Evolutionary conservation across 2,329 filamentous ascomycete genomes (phyloP).

Genomic region (Grosmannia penicillata): DNA sequence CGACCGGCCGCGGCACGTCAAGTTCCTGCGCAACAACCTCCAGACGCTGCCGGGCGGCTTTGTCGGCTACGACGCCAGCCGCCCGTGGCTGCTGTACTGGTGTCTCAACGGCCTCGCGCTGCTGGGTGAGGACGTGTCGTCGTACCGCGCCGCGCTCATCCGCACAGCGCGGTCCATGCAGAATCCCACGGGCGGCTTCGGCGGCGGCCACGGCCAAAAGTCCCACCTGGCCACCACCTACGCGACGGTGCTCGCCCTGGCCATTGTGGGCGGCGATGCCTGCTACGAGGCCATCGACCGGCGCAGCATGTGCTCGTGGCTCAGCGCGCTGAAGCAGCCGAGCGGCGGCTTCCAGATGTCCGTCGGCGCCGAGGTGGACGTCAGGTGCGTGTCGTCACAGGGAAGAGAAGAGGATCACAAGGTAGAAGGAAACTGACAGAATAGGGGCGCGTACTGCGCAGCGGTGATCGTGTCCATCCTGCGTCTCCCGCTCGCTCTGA

Average conservation of each 20-base stretch:
- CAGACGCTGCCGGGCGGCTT: constrained; percentile 53
- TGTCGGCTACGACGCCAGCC: constrained; percentile 65
- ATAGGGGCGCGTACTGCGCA: constrained; percentile 80
- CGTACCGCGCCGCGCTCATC: constrained; percentile 55
- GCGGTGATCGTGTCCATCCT: constrained; percentile 72
- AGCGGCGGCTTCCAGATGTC: constrained; percentile 85
- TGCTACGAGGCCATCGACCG: constrained; percentile 62
- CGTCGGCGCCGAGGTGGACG: constrained; percentile 78
- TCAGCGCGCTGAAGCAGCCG: constrained; percentile 71
- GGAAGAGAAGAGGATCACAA: not conserved
- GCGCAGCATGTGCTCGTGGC: constrained; percentile 77
- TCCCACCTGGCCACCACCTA: constrained; percentile 86
- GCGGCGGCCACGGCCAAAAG: constrained; percentile 80
- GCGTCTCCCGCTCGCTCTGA: constrained; percentile 63
- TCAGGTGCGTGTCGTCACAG: constrained; percentile 46
- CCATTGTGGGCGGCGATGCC: constrained; percentile 60
- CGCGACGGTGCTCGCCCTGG: constrained; percentile 64
- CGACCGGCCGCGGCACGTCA: constrained; percentile 45
- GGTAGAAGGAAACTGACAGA: not conserved
- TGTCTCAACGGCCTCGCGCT: constrained; percentile 59
- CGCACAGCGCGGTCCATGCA: constrained; percentile 70
- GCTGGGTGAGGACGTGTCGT: constrained; percentile 56
- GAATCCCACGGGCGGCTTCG: constrained; percentile 73
- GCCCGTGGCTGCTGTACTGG: constrained; percentile 96
- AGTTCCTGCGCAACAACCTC: constrained; percentile 46